Evolutionary conservation across 2,329 filamentous ascomycete species (phyloP), one percentile per base, ranked within the genome.

Genomic region (Scopulariopsis brevicaulis): DNA sequence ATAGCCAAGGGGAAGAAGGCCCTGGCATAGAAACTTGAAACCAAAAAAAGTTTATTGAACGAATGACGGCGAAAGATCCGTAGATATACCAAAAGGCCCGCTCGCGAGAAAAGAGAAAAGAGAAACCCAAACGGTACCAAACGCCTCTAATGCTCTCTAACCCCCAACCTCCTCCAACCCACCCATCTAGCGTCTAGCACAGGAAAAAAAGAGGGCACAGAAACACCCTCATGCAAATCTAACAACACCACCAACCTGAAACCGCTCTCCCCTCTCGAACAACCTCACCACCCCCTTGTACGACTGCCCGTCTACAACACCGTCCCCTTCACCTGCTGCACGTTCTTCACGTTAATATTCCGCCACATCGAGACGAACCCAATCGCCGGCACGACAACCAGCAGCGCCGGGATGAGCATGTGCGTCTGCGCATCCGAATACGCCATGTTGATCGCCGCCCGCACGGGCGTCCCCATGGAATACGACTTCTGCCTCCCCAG

Each of bases 391-490:
- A 66, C 66, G 69, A 73, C 73, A 15, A 76, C 67, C 11, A 64
- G 72, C 28, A 69, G 70, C 4, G 73, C 77, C 0, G 70, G 72
- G 52, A 77, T 71, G 55, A 78, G 61, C 74, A 80, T 78, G 52
- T 67, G 66, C 25, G 67, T 68, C 65, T 79, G 77, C 0, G 75
- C 72, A 53, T 79, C 74, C 0, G 70, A 75, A 61, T 87, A 88
- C 0, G 84, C 82, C n/a, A 70, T 66, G 58, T 83, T 80, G 62
- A 87, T 85, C 0, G 78, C 82, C 14, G 71, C 65, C 6, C 83
- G 68, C 6, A 73, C 72, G 0, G 74, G 71, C 2, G 71, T 77
- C 3, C 80, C 81, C n/a, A 75, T 63, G 0, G 75, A 70, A 64
- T 82, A 85, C 43, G 69, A 69, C 3, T 80, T 64, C 59, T 86